Base-by-base conservation (phyloP, 495 filamentous ascomycete species). In the Aspergillus avenaceus region DNA sequence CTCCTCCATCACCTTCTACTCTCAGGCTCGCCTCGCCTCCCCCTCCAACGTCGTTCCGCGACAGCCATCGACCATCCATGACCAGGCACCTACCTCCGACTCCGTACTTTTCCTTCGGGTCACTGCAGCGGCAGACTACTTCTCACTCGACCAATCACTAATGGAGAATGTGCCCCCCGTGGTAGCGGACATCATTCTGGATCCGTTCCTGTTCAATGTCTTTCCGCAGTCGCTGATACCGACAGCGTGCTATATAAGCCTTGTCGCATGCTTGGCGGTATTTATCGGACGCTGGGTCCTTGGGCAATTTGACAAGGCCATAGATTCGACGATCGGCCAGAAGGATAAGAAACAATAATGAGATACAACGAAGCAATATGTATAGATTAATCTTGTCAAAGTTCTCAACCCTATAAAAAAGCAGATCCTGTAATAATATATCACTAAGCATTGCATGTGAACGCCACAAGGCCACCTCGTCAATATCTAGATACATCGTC, bases 151-250 rank as follows among this genome's bases (percentile, higher is more conserved):
- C 53, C 60, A 72, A 38, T 77, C 79, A 2, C 74, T 96, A 55
- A 97, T 97, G 92, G 62, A 71, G 41, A 56, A 80, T 54, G 85
- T 89, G 9, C 86, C 87, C 3, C 76, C 82, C 1, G 90, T 97
- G 18, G 66, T 76, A 46, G 88, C 85, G 16, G 91, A 98, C 65
- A 77, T 98, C 45, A 81, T 97, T 63, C 81, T 98, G 21, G 93
- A 98, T 70, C 90, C 90, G 18, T 97, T 82, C 53, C 37, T 91
- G 29, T 68, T 81, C 54, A 88, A 90, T 67, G 56, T 87, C 6
- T 74, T 92, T 51, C 88, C 88, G 8, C 71, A 75, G 42, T 88
- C 86, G 16, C 66, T 93, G 16, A 58, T 87, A 13, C 82, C 82
- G 31, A 92, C 85, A 11, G 79, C 76, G 24, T 63, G 58, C 21